Evolutionary conservation across 805 yeast species (phyloP).

Genomic region (Osmozyma mogii): DNA sequence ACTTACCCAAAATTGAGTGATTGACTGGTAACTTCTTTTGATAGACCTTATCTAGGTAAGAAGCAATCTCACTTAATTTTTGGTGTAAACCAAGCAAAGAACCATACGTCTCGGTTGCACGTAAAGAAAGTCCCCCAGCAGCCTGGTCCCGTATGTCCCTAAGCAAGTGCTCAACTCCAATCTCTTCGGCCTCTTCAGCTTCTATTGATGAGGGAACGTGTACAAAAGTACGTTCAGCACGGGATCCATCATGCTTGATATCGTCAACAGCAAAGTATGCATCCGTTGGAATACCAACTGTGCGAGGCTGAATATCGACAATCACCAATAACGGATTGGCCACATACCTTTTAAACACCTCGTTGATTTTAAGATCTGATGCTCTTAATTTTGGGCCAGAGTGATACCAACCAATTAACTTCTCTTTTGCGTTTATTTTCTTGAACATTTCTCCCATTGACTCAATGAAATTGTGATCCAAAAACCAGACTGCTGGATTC

Average conservation of each 20-base stretch:
- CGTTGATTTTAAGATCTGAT: constrained; percentile 83
- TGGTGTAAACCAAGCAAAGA: constrained; percentile 80
- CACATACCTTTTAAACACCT: constrained; percentile 74
- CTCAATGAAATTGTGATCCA: constrained; percentile 94
- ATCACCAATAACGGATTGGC: constrained; percentile 76
- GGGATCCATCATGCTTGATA: constrained; percentile 90
- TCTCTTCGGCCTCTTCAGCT: constrained; percentile 99
- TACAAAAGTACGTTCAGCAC: constrained; percentile 84
- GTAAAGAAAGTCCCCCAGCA: constrained; percentile 82
- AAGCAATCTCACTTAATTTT: constrained; percentile 69
- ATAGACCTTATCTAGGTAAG: constrained; percentile 68
- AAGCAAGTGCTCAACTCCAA: constrained; percentile 93
- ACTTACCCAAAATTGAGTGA: constrained; percentile 81
- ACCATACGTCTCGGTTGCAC: constrained; percentile 81
- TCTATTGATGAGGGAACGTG: constrained; percentile 89
- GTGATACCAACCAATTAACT: constrained; percentile 98
- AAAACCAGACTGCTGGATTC: constrained; percentile 89
- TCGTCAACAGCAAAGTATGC: constrained; percentile 93
- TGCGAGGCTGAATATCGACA: constrained; percentile 81
- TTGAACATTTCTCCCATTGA: constrained; percentile 97
- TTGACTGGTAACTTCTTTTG: constrained; percentile 73
- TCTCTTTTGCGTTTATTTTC: constrained; percentile 95
- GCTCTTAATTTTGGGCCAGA: constrained; percentile 89
- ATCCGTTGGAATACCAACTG: constrained; percentile 90
- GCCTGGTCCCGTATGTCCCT: constrained; percentile 96